phyloP scores from a whole-genome alignment of 306 rosid species.

The Astragalus glycyphyllos region DNA sequence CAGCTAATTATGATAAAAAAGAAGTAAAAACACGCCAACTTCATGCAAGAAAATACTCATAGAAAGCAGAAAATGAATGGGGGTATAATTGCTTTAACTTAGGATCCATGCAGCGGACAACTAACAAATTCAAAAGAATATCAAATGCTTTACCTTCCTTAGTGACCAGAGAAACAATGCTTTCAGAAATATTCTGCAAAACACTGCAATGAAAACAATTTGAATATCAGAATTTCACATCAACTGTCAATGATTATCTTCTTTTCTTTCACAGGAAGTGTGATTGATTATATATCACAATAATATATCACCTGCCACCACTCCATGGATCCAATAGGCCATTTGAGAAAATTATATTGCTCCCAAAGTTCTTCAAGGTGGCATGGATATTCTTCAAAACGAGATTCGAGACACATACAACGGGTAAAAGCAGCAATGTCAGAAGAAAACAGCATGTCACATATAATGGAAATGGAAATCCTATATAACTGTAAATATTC shows the following conservation, averaged over 20 bases:
- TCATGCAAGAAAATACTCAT: conserved; percentile 19
- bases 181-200: conserved; percentile 72
- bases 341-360: conserved; percentile 84
- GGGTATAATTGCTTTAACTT: conserved; percentile 6
- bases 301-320: conserved; percentile 73
- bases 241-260: background rate
- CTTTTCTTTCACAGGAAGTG: no score
- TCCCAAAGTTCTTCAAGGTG: conserved; percentile 69
- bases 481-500: conserved; percentile 33
- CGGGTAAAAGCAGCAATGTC: conserved; percentile 25
- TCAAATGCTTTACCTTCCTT: conserved; percentile 66
- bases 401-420: conserved; percentile 34
- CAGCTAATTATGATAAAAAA: background rate
- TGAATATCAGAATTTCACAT: conserved; percentile 30
- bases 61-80: conserved; percentile 7
- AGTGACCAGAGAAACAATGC: conserved; percentile 70
- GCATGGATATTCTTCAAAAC: conserved; percentile 60
- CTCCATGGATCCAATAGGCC: conserved; percentile 95
- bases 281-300: background rate
- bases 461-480: conserved; percentile 22
- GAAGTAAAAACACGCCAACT: background rate
- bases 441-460: background rate
- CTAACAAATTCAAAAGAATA: conserved; percentile 14
- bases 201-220: conserved; percentile 64
- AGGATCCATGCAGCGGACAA: background rate